These are phyloP conservation scores for Coemansia guatemalensis DNA, from an alignment of 192 early-diverging fungal species.

Conservation along the genomic window DNA sequence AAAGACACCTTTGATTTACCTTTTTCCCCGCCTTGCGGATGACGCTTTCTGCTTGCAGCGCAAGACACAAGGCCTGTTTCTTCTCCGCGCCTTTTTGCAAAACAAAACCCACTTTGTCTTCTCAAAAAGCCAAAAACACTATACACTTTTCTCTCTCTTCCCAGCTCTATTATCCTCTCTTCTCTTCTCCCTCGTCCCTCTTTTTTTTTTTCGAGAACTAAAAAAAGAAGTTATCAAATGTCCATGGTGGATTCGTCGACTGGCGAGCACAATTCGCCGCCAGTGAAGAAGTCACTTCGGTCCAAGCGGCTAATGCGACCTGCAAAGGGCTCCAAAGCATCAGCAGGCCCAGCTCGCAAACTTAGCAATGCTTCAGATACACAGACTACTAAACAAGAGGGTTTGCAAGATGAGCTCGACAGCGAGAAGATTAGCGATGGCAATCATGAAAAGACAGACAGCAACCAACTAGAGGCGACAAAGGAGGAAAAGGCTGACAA, in stretches of 20 bases:
- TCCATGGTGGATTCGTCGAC: slow-evolving; percentile 24
- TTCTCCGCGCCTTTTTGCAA: slow-evolving; percentile 4
- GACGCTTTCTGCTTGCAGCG: too few species aligned
- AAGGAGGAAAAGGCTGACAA: too few species aligned
- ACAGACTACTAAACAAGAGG: too few species aligned
- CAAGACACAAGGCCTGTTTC: not conserved
- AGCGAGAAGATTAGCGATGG: too few species aligned
- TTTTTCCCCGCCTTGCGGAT: too few species aligned
- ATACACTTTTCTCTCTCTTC: not conserved
- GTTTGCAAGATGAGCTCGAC: too few species aligned
- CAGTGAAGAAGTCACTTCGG: slow-evolving; percentile 45
- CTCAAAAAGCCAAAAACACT: slow-evolving; percentile 1
- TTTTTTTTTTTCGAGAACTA: not conserved
- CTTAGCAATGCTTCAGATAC: not conserved
- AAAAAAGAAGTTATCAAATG: slow-evolving; percentile 16
- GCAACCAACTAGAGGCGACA: too few species aligned
- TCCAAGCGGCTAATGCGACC: slow-evolving; percentile 54
- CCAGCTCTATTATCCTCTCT: not conserved
- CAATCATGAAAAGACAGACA: too few species aligned
- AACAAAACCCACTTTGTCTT: not conserved
- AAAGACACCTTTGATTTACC: too few species aligned
- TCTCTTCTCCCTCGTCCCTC: not conserved
- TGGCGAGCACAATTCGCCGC: slow-evolving; percentile 2
- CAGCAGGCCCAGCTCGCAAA: slow-evolving; percentile 10
- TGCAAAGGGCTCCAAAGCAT: slow-evolving; percentile 6